Percentiles rank a stretch among this genome's conserved stretches.
phyloP scores from a whole-genome alignment of 148 eudicot genomes.

The Fagopyrum esculentum region DNA sequence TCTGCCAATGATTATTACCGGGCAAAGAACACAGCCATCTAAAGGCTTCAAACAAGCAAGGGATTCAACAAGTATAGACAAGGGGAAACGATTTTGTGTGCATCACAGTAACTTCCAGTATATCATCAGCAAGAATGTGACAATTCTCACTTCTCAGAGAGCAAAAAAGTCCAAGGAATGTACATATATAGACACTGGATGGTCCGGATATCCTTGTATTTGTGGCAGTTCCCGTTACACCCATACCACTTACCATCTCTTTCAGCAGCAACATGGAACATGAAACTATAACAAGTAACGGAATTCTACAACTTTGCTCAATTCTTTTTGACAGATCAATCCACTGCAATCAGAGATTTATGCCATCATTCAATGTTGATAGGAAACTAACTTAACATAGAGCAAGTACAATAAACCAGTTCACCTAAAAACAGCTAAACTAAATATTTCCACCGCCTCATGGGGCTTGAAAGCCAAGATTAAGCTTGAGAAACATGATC shows the following conservation, averaged over 20 bases:
- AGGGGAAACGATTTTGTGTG: neutral
- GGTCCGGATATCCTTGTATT: neutral
- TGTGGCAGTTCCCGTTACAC: neutral
- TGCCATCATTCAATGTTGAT: neutral
- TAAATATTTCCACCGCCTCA: neutral
- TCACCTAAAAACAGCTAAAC: neutral
- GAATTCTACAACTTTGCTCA: neutral
- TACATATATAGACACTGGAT: neutral
- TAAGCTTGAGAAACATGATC: neutral
- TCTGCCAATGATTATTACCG: neutral
- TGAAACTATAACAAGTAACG: neutral
- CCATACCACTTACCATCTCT: neutral
- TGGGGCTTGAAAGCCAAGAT: neutral
- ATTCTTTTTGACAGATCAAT: neutral
- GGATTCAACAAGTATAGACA: neutral
- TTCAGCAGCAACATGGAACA: neutral
- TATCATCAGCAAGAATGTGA: neutral
- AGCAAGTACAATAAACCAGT: neutral
- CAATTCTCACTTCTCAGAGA: neutral
- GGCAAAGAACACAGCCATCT: neutral
- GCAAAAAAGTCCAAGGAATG: neutral
- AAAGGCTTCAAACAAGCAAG: neutral
- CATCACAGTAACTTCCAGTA: neutral
- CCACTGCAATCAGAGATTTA: neutral
- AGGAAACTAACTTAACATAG: neutral